Base-by-base conservation (phyloP, 352 stramenopile genomes). In the Phytophthora macrochlamydospora region DNA sequence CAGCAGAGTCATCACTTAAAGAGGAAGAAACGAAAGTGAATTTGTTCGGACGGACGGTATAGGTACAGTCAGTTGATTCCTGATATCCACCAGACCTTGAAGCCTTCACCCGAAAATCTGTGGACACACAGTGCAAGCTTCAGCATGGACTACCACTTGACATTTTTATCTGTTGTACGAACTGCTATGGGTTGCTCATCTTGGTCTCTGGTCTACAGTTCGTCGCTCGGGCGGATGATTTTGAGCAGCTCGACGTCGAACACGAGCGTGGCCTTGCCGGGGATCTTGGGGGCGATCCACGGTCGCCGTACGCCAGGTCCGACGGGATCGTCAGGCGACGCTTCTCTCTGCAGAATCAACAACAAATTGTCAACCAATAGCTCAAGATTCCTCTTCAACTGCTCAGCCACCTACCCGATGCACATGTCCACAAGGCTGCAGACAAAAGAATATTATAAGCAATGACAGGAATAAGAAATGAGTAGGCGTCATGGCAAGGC, bases 161-260 rank as follows among this genome's bases (percentile, higher is more conserved):
- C 51, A 45, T 59, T 64, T 48, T 56, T 30, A 49, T 30, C 45
- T 63, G 53, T 52, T 45, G n/a, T 49, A 59, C 13, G 28, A 6
- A 58, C 14, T 32, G 14, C 30, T n/a, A 58, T 13, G n/a, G 37
- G 45, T 51, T 3, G 9, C 35, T 11, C 6, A 11, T 40, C 6
- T 40, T 33, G 9, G n/a, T 50, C 14, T 30, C 40, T 24, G 18
- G n/a, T 62, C 58, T 79, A 82, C 43, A 94, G 69, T 56, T 93
- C 86, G 29, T 82, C 68, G 56, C 56, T 82, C 4, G 80, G 70
- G 73, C 84, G 82, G 75, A 88, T 93, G 71, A 99, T 98, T 65
- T 98, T 86, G 58, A 99, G 81, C 62, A 99, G 91, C 83, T 99
- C 97, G 54, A 99, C 96, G 65, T 95, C 91, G 74, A 99, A 99